phyloP scores from a whole-genome alignment of 768 basidiomycete genomes.

The Leccinum obscurum region DNA sequence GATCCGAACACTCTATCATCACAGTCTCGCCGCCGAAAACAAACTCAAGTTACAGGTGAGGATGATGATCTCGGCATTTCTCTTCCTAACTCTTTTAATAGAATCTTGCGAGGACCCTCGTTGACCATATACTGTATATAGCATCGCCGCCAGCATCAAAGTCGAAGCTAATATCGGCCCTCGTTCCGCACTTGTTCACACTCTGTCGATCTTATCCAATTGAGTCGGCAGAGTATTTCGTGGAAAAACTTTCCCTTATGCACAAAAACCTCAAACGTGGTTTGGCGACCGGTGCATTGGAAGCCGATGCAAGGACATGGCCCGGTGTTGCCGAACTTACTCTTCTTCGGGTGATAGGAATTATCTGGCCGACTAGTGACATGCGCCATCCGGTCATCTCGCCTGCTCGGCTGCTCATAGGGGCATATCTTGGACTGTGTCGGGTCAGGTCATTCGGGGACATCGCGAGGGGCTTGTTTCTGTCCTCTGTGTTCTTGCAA shows the following conservation, averaged over 20 bases:
- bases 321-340: constrained; percentile 82
- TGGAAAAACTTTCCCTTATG: constrained; percentile 84
- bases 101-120: constrained; percentile 72
- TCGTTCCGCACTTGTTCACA: constrained; percentile 77
- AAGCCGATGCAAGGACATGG: constrained; percentile 75
- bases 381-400: constrained; percentile 87
- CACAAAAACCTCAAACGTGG: constrained; percentile 91
- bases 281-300: constrained; percentile 64
- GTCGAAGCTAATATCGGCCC: constrained; percentile 57
- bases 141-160: constrained; percentile 62
- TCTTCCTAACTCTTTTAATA: constrained; percentile 32
- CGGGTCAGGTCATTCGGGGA: constrained; percentile 76
- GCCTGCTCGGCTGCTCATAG: constrained; percentile 84
- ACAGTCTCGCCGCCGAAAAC: constrained; percentile 89
- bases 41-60: constrained; percentile 88
- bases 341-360: constrained; percentile 77
- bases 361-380: constrained; percentile 93
- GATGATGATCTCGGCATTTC: constrained; percentile 5
- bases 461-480: constrained; percentile 82
- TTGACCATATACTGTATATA: constrained; percentile 86
- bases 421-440: constrained; percentile 84
- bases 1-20: constrained; percentile 88
- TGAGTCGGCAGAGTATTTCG: constrained; percentile 74
- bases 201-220: constrained; percentile 82
- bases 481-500: constrained; percentile 82